Percentiles rank a stretch among this genome's conserved stretches.
Conservation (phyloP, 2,329 filamentous ascomycete genomes). For the Zasmidium cellare region DNA sequence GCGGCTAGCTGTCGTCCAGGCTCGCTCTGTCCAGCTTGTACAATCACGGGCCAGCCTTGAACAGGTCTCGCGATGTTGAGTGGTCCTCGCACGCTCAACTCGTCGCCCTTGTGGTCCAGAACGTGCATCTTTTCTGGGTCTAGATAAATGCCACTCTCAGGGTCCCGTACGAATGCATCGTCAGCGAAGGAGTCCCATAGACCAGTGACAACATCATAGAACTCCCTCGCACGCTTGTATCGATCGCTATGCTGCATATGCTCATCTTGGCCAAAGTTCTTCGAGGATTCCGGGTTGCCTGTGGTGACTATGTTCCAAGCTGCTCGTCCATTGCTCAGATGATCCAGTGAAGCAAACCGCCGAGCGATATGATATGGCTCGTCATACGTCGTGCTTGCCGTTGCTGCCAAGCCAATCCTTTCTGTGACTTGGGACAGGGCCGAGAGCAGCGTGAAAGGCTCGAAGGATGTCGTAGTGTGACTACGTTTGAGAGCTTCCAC, state of each 20-base stretch:
- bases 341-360: conserved; percentile 39
- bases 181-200: conserved; percentile 46
- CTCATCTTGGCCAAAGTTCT: conserved; percentile 48
- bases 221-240: conserved; percentile 52
- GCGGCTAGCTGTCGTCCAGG: conserved; percentile 28
- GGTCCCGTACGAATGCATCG: conserved; percentile 54
- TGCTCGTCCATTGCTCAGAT: conserved; percentile 38
- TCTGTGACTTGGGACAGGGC: conserved; percentile 48
- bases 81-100: conserved; percentile 26
- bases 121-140: conserved; percentile 56
- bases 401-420: conserved; percentile 42
- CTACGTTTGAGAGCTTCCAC: conserved; percentile 58
- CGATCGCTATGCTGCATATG: conserved; percentile 52
- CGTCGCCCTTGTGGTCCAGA: conserved; percentile 50
- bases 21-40: conserved; percentile 29
- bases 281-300: conserved; percentile 48
- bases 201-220: conserved; percentile 34
- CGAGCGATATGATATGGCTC: conserved; percentile 39
- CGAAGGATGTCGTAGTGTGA: conserved; percentile 60
- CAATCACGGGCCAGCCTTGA: conserved; percentile 30
- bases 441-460: conserved; percentile 43
- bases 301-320: conserved; percentile 56
- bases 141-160: conserved; percentile 50
- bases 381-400: conserved; percentile 40
- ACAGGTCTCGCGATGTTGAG: conserved; percentile 27